Percentiles rank a stretch among this genome's conserved stretches.
Evolutionary conservation across 2,329 filamentous ascomycete genomes (phyloP).

Genomic region (Aspergillus clavatus): DNA sequence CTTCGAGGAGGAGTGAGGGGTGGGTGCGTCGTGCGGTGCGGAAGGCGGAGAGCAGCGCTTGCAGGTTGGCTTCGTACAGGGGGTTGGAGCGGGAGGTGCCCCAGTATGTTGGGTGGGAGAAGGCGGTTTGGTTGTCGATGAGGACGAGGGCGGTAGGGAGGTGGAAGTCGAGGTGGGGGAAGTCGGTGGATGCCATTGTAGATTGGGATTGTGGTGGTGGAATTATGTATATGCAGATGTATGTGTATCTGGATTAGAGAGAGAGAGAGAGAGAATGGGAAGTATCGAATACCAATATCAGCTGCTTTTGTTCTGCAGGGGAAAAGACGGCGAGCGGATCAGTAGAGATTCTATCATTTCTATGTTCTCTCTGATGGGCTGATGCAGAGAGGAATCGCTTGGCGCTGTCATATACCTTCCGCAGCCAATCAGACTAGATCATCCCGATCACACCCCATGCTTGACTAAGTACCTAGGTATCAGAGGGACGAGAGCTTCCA

Average conservation of each 20-base stretch:
- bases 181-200: no score
- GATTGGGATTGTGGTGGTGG: background rate
- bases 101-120: conserved; percentile 39
- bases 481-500: no score
- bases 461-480: background rate
- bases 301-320: background rate
- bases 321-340: no score
- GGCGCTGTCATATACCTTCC: background rate
- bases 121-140: conserved; percentile 46
- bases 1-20: conserved; percentile 20
- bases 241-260: no score
- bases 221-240: background rate
- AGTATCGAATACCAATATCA: no score
- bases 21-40: conserved; percentile 22
- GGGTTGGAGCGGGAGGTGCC: conserved; percentile 43
- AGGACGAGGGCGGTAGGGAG: conserved; percentile 41
- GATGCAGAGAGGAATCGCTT: background rate
- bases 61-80: conserved; percentile 41
- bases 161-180: conserved; percentile 18
- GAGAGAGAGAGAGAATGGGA: no score
- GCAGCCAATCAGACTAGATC: background rate
- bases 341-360: no score
- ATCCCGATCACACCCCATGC: background rate
- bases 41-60: conserved; percentile 35
- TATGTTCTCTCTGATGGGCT: background rate